A percentile compares a stretch with the other conserved stretches of the same genome.
phyloP scores from a whole-genome alignment of 805 yeast species.

The Komagataella ulmi region DNA sequence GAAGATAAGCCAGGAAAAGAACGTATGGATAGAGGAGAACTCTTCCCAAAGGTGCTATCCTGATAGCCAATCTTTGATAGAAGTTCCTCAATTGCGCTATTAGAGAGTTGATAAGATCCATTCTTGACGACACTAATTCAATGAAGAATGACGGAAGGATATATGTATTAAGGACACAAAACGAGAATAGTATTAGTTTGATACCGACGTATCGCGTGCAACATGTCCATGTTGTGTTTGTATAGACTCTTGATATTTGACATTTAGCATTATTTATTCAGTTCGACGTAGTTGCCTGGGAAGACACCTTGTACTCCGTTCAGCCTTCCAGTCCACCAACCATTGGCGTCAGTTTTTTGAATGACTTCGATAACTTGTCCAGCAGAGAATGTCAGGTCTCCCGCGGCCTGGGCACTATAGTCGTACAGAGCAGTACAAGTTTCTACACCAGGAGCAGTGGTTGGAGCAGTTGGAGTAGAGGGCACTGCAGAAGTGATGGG shows the following conservation, averaged over 20 bases:
- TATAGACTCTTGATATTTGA: background rate
- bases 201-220: background rate
- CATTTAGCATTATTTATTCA: conserved; percentile 22
- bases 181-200: background rate
- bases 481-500: conserved; percentile 9
- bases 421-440: conserved; percentile 87
- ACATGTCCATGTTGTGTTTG: background rate
- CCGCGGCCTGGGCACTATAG: conserved; percentile 84
- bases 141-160: background rate
- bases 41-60: conserved; percentile 11
- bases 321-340: conserved; percentile 94
- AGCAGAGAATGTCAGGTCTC: conserved; percentile 79
- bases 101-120: background rate
- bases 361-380: conserved; percentile 80
- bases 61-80: conserved; percentile 2
- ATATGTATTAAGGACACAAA: background rate
- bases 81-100: background rate
- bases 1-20: conserved; percentile 8
- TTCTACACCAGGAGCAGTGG: conserved; percentile 28
- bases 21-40: conserved; percentile 10
- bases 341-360: conserved; percentile 78
- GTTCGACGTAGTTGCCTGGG: conserved; percentile 92
- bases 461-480: conserved; percentile 17
- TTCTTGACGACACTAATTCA: background rate
- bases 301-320: conserved; percentile 85